Conservation (phyloP, 1,284 basidiomycete species). For the Ganoderma leucocontextum region DNA sequence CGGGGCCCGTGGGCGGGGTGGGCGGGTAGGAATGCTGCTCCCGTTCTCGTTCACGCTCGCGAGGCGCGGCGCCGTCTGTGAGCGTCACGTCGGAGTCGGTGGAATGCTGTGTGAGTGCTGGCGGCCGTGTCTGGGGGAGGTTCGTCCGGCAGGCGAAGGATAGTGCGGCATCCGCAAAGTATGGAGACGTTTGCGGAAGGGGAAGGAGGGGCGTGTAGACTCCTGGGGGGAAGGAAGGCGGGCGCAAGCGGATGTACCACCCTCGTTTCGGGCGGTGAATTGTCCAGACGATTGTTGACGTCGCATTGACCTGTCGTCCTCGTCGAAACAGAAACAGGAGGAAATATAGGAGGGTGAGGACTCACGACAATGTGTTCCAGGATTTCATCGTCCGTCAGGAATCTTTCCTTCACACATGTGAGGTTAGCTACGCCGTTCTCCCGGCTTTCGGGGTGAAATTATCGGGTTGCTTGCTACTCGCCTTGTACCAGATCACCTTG, state of each 20-base stretch:
- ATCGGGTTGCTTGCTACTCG: slow-evolving; percentile 40
- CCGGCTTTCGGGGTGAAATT: neutral
- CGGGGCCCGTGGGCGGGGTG: slow-evolving; percentile 50
- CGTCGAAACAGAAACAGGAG: neutral
- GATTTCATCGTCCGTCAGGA: slow-evolving; percentile 75
- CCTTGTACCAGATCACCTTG: slow-evolving; percentile 79
- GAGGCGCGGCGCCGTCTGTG: slow-evolving; percentile 37
- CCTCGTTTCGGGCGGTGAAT: slow-evolving; percentile 79
- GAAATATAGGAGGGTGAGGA: slow-evolving; percentile 17
- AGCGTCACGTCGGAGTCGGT: slow-evolving; percentile 44
- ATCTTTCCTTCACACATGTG: slow-evolving; percentile 64
- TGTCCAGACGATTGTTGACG: slow-evolving; percentile 70
- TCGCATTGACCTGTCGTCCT: slow-evolving; percentile 65
- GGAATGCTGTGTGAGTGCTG: slow-evolving; percentile 34
- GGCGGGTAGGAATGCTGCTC: slow-evolving; percentile 71
- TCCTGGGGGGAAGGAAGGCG: slow-evolving; percentile 70
- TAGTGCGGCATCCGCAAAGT: slow-evolving; percentile 67
- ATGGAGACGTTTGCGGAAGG: slow-evolving; percentile 59
- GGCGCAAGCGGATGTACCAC: slow-evolving; percentile 80
- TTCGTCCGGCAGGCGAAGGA: slow-evolving; percentile 70
- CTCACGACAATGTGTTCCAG: slow-evolving; percentile 75
- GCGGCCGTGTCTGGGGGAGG: slow-evolving; percentile 28
- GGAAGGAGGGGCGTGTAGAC: slow-evolving; percentile 72
- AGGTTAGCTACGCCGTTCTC: slow-evolving; percentile 25
- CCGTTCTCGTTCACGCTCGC: neutral